Percentiles rank a stretch among this genome's conserved stretches.
phyloP scores from a whole-genome alignment of 2,329 filamentous ascomycete genomes.

The Pestalotiopsis sp. region DNA sequence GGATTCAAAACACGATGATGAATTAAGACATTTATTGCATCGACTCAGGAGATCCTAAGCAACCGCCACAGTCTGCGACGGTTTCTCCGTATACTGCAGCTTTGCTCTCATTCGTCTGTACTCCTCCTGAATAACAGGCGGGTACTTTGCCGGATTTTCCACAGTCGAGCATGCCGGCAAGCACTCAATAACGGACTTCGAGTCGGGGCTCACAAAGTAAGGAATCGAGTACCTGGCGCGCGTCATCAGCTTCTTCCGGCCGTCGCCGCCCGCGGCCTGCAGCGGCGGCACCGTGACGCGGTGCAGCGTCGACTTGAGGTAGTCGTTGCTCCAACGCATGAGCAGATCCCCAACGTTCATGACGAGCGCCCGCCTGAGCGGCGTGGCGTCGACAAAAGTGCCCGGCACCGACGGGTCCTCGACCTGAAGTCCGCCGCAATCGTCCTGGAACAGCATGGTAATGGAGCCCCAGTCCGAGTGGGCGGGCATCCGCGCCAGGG shows the following conservation, averaged over 20 bases:
- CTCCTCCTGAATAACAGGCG: slow-evolving; percentile 37
- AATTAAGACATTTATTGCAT: too few relatives aligned
- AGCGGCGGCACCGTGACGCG: slow-evolving; percentile 50
- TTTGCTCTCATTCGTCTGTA: slow-evolving; percentile 28
- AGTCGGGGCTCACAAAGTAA: slow-evolving; percentile 58
- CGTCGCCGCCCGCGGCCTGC: slow-evolving; percentile 33
- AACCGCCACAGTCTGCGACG: neutral
- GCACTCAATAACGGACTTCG: slow-evolving; percentile 52
- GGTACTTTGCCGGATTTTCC: slow-evolving; percentile 50
- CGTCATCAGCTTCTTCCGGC: slow-evolving; percentile 40
- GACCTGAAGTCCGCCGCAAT: slow-evolving; percentile 48
- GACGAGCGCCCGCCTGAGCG: slow-evolving; percentile 31
- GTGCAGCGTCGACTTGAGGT: slow-evolving; percentile 55
- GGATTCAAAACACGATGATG: too few relatives aligned
- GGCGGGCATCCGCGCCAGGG: slow-evolving; percentile 37
- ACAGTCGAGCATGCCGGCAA: slow-evolving; percentile 47
- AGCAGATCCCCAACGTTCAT: slow-evolving; percentile 40
- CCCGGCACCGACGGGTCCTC: slow-evolving; percentile 37
- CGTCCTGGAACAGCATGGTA: slow-evolving; percentile 52
- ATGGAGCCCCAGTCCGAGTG: slow-evolving; percentile 40
- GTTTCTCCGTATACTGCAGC: slow-evolving; percentile 27
- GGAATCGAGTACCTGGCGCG: slow-evolving; percentile 60
- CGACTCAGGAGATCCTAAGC: neutral
- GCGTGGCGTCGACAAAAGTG: slow-evolving; percentile 39
- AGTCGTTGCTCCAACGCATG: slow-evolving; percentile 46